Evolutionary conservation across 306 rosid genomes (phyloP), one percentile per base, ranked within the genome.

Genomic region (Calophaca sinica): DNA sequence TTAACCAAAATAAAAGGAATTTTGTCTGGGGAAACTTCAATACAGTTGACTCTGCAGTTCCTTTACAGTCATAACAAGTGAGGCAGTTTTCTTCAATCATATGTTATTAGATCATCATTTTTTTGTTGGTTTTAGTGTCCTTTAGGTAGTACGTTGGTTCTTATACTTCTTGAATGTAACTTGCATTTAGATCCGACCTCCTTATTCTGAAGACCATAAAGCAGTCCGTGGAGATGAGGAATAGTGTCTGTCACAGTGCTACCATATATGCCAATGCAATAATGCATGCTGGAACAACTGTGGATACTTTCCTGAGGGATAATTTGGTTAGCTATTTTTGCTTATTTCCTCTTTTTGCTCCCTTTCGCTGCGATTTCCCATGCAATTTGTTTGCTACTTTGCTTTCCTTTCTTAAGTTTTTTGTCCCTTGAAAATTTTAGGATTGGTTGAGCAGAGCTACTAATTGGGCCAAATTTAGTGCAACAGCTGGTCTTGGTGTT

Each of bases 361-460:
- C 32, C 42, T 62, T 39, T 45, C 62, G 57, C 11, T 31, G 6
- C 2, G 11, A n/a, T 70, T 67, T 76, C 15, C 33, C 41, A 9
- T 62, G 33, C 36, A 14, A 42, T 10, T 64, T 80, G 29, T 49
- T 70, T 78, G 71, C 45, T 68, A 20, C 26, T 20, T 20, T 20
- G 26, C 26, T 20, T 12, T 72, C 32, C 2, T 50, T 69, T 9
- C 20, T 68, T 54, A 75, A 59, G 15, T 15, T 62, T 59, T 26
- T 48, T 33, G 4, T 45, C 35, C 74, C 57, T 28, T 75, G 51
- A 44, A 83, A 70, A 80, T 63, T 46, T 49, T 85, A 94, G 97
- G 98, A 91, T 72, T 94, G 96, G 97, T 78, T 94, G 85, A 94
- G 98, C 91, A 90, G 98, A 81, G 98, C 98, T 33, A 94, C 96